Evolutionary conservation across 2,329 filamentous ascomycete genomes (phyloP), one percentile per base, ranked within the genome.

Genomic region (Cytospora piceicola): DNA sequence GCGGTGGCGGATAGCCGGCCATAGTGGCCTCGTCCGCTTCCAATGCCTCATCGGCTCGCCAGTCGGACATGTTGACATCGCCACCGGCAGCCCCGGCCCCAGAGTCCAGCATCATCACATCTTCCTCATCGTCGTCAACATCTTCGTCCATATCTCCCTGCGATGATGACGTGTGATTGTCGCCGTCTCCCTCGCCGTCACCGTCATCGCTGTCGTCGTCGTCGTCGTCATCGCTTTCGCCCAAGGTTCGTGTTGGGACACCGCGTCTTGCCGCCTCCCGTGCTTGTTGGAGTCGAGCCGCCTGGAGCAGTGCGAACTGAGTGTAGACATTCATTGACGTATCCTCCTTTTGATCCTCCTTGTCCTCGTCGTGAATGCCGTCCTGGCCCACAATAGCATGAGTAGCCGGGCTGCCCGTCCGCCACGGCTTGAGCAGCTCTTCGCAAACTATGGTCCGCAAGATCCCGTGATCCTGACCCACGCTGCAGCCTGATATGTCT

Each of bases 401-500:
- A 54, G 85, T 89, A 8, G 90, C 95, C 64, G 87, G 85, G 74
- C 95, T 98, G 7, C 95, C 95, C 70, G 90, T 87, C 36, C 89
- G 87, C 95, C 95, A 99, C 1, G 91, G 86, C 70, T 89, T 90
- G 67, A 99, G 86, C 72, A 98, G 85, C 76, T 99, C 93, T 75
- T 98, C 93, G 73, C 95, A 99, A 49, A 99, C 87, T 8, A 90
- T 88, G 60, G 88, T 89, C 46, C 93, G 87, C 53, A 99, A 81
- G 22, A 98, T 88, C 67, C 91, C 83, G 68, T 88, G 86, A 73
- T 99, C 93, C 36, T 87, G 82, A 1, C 92, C 93, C 56, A 97
- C 91, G 61, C 88, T 90, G 77, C 94, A 97, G 34, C 93, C 93
- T 9, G 93, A 87, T 72, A 99, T 96, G 76, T 99, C 96, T 61